Base-by-base conservation (phyloP, 1,284 basidiomycete genomes). In the Pisolithus thermaeus region DNA sequence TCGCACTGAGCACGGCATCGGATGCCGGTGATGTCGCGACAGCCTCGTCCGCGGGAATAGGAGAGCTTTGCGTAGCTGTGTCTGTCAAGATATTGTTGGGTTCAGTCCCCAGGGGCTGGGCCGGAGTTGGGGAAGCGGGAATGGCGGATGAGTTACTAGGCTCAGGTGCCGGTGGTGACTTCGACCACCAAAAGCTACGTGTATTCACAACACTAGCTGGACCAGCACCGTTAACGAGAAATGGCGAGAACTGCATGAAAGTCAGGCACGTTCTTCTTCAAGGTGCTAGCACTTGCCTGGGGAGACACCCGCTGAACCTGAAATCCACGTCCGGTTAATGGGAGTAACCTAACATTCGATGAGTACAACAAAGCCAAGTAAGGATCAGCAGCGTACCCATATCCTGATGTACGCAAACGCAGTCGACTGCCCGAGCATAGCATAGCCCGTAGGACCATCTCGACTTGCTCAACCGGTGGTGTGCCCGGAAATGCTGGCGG, bases 161-260 rank as follows among this genome's bases (percentile, higher is more conserved):
- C 37, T 41, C 49, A 16, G 54, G 28, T 25, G 47, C 7, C 0
- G 53, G 28, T 41, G 68, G 28, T 42, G 68, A 50, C 43, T 60
- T 66, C 2, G 65, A 65, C 65, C 64, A 66, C 68, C 65, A 69
- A 52, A 58, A 70, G 51, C 52, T 70, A 12, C 65, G 65, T 28
- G 22, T 52, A 46, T 54, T 52, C 12, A 49, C 52, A 30, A 49
- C 22, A 16, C 55, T 47, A 40, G 47, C 51, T 12, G 54, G 42
- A 8, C 46, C 32, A n/a, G 54, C 27, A 35, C n/a, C 11, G 22
- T 22, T 44, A 23, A 36, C 38, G 6, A 46, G 39, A 1, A 48
- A 37, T 49, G 49, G 59, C 3, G 56, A 39, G 41, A 20, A 40
- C 55, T 60, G n/a, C 27, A 48, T 40, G 32, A 20, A 32, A 4